phyloP scores from a whole-genome alignment of 352 stramenopile species.

The Pythium guiyangense region DNA sequence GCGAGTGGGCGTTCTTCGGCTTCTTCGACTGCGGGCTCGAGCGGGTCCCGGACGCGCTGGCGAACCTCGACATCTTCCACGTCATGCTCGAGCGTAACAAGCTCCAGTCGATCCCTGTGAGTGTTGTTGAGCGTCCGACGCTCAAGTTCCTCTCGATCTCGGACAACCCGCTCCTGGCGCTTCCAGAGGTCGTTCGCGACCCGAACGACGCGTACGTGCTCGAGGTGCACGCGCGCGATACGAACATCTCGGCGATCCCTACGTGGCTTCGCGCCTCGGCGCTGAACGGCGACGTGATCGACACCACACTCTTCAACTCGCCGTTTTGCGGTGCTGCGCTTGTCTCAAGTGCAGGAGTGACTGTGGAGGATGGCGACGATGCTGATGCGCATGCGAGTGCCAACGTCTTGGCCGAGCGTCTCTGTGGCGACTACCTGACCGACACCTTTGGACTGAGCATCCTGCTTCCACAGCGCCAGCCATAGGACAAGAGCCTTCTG shows the following conservation, averaged over 20 bases:
- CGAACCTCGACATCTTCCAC: slow-evolving; percentile 48
- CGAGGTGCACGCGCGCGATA: neutral
- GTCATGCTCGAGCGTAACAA: neutral
- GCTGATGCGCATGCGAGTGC: no score
- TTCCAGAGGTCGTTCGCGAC: slow-evolving; percentile 12
- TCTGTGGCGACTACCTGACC: neutral
- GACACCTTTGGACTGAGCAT: no score
- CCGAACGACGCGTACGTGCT: neutral
- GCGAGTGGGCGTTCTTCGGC: neutral
- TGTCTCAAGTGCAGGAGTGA: no score
- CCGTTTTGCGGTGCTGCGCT: neutral
- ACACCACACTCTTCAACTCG: neutral
- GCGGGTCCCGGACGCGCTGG: slow-evolving; percentile 34
- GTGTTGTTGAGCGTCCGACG: slow-evolving; percentile 42
- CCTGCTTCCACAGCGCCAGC: neutral
- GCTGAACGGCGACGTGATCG: no score
- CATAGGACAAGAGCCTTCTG: no score
- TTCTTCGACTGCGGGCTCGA: slow-evolving; percentile 8
- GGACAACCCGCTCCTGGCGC: slow-evolving; percentile 27
- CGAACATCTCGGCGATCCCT: neutral
- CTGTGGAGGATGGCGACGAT: no score
- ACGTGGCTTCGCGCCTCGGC: slow-evolving; percentile 1
- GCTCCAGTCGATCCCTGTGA: slow-evolving; percentile 36
- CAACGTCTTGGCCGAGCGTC: no score
- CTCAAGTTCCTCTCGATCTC: slow-evolving; percentile 47